Evolutionary conservation across 2,329 filamentous ascomycete species (phyloP), one percentile per base, ranked within the genome.

Genomic region (Monilinia laxa): DNA sequence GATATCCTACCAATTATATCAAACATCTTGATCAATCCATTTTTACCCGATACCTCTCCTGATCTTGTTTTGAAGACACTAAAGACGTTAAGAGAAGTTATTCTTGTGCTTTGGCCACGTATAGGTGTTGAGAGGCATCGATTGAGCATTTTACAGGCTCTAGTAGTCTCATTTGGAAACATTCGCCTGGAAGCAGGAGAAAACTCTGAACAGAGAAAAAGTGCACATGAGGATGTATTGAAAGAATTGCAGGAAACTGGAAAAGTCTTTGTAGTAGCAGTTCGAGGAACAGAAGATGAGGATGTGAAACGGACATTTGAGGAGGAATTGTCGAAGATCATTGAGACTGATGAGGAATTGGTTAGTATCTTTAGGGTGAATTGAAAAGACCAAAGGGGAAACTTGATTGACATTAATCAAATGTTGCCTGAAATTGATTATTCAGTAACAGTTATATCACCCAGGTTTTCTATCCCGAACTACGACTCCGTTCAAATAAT

Each of bases 21-120:
- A 85, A 3, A 79, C 81, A 52, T 89, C 11, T 80, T 96, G 58
- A 82, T 84, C 2, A 87, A 93, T 72, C 88, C 91, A 0, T 91
- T 96, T 74, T 83, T 84, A 0, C 79, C 83, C 12, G 80, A 83
- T 1, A 80, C 85, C 69, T 80, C 83, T 1, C 78, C 81, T 0
- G 23, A n/a, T 2, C 79, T 88, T 1, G 77, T 92, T 1, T 64
- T 81, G 0, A 80, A 84, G 0, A 83, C 67, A 3, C 52, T 70
- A 23, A 40, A 79, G 18, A 82, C 86, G 0, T 72, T 92, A 18
- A 83, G 87, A 64, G 78, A 79, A 0, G 78, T 89, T 9, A 79
- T 96, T 16, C 71, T 83, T 11, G 88, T 84, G 66, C 86, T 85
- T 66, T 93, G 92, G 87, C 89, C 90, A 14, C 82, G 92, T 5